Conservation (phyloP, 768 basidiomycete genomes). For the Lyophyllum shimeji region DNA sequence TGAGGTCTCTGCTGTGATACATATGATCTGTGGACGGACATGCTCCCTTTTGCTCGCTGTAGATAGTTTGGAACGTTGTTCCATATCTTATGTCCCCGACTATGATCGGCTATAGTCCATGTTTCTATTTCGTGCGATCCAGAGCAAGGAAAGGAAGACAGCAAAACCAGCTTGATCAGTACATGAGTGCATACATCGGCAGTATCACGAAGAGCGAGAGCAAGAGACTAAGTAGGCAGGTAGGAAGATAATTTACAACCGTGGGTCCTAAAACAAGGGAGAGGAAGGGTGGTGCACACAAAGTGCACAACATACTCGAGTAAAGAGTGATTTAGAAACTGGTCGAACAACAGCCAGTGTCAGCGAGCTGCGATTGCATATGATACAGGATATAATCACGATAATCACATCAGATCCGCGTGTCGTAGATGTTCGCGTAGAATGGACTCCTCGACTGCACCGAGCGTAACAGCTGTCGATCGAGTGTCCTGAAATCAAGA, state of each 20-base stretch:
- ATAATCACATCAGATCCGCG: slow-evolving; percentile 63
- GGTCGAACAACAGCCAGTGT: slow-evolving; percentile 4
- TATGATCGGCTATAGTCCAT: not conserved
- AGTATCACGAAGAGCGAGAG: slow-evolving; percentile 1
- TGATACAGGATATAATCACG: slow-evolving; percentile 2
- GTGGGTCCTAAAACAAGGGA: not conserved
- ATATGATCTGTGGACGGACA: not conserved
- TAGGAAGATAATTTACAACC: slow-evolving; percentile 9
- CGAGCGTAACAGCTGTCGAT: slow-evolving; percentile 70
- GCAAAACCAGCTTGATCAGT: not conserved
- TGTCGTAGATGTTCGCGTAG: slow-evolving; percentile 67
- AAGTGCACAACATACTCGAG: not conserved
- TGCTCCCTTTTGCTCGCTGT: slow-evolving; percentile 1
- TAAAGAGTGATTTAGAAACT: not conserved
- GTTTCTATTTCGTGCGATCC: not conserved
- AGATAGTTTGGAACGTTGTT: slow-evolving; percentile 5
- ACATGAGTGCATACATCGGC: not conserved
- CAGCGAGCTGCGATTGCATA: slow-evolving; percentile 2
- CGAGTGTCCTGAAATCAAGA: slow-evolving; percentile 57
- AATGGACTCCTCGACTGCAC: slow-evolving; percentile 74
- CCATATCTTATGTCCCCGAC: slow-evolving; percentile 1
- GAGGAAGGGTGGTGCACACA: slow-evolving; percentile 1
- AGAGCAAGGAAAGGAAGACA: not conserved
- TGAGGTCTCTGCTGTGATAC: slow-evolving; percentile 10
- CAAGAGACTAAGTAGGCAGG: not conserved